Base-by-base conservation (phyloP, 345 rosid species). In the Bretschneidera sinensis region DNA sequence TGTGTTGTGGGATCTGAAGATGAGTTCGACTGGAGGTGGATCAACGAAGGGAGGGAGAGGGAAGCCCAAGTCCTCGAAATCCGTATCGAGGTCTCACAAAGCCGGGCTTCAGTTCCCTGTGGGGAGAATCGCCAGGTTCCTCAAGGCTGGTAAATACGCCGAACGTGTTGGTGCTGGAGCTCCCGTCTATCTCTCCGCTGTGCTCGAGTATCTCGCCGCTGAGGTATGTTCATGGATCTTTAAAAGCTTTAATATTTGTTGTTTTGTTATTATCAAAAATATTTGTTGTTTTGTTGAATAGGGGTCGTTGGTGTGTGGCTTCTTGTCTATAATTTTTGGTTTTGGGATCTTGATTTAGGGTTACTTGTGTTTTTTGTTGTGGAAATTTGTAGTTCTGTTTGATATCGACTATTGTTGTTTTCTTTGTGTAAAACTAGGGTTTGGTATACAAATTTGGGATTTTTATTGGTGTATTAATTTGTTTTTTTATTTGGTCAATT, bases 71-170 rank as follows among this genome's bases (percentile, higher is more conserved):
- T 25, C 91, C 0, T 54, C 89, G 9, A 85, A 85, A 62, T 78
- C 91, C 8, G 88, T 83, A 6, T 83, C 91, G 5, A 59, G 95
- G 22, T 87, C 95, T 17, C 76, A 67, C 0, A 87, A 87, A 79
- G 95, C 95, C 9, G 95, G 95, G 0, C 69, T 87, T n/a, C 95
- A 87, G 77, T 87, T 87, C 16, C 95, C 95, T 0, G 91, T 87
- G 0, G 95, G 95, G 0, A 79, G 95, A 43, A 85, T 87, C 62
- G 95, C 91, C 0, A 74, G 89, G 66, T 87, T 87, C 61, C 72
- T 87, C 49, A 87, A 87, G 67, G 85, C 89, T 0, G 95, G 95
- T 43, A 87, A 85, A 62, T 85, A 87, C 45, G 89, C 91, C 1
- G 95, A 87, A 67, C 89, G 95, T 1, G 95, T 85, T 1, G 89